A percentile compares a stretch with the other conserved stretches of the same genome.
Evolutionary conservation across 257 asterid species (phyloP).

Genomic region (Nicotiana benthamiana): DNA sequence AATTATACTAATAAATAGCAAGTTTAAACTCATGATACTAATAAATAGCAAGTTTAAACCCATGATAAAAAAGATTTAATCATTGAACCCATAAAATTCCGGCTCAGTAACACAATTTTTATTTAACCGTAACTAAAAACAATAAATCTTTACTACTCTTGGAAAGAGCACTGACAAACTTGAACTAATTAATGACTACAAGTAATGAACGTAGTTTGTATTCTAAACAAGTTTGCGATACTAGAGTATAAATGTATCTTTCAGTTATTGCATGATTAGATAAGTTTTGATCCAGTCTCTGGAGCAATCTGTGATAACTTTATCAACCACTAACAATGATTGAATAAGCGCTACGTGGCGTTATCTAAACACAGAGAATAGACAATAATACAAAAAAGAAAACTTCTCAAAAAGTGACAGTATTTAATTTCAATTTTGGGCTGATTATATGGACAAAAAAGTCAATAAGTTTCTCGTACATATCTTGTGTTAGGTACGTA

Average conservation of each 20-base stretch:
- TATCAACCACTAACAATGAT: background rate
- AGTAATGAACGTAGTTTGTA: background rate
- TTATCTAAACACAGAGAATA: too few species aligned
- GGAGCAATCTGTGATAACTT: background rate
- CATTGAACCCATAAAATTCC: too few species aligned
- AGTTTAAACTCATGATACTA: too few species aligned
- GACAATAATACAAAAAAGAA: background rate
- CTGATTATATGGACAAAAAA: background rate
- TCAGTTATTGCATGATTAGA: background rate
- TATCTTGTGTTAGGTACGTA: background rate
- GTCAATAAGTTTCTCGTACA: background rate
- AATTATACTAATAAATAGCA: too few species aligned
- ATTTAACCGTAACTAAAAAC: background rate
- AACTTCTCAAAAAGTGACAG: background rate
- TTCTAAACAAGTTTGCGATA: background rate
- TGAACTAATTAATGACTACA: background rate
- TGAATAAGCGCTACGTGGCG: background rate
- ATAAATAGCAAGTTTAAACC: too few species aligned
- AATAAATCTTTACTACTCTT: background rate
- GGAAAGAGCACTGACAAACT: background rate
- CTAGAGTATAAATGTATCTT: background rate
- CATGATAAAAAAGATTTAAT: too few species aligned
- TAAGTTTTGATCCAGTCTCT: background rate
- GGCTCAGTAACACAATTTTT: background rate
- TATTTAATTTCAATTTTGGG: background rate